Evolutionary conservation across 2,329 filamentous ascomycete genomes (phyloP).

Genomic region (Cladophialophora chaetospira): DNA sequence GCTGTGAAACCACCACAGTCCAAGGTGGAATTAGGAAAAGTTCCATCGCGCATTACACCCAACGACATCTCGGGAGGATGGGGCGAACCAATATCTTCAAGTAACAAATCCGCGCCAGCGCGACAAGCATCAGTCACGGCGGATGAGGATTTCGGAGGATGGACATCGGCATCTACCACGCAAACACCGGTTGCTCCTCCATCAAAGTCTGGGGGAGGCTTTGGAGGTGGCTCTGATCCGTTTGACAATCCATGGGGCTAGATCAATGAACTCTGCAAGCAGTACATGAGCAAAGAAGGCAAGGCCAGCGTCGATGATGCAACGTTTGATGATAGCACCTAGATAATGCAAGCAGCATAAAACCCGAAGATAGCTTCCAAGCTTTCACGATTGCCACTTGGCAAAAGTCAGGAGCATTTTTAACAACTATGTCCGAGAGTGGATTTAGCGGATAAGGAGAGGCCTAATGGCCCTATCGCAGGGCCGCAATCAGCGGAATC

Average conservation of each 20-base stretch:
- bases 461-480: neutral
- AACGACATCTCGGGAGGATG: conserved; percentile 71
- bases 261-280: no score
- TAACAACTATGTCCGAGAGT: conserved; percentile 2
- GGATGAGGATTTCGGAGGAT: conserved; percentile 95
- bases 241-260: conserved; percentile 36
- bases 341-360: conserved; percentile 11
- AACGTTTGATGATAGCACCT: neutral
- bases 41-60: conserved; percentile 51
- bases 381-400: conserved; percentile 8
- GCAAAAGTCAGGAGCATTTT: conserved; percentile 1
- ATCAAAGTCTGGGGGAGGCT: conserved; percentile 26
- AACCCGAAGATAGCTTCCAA: no score
- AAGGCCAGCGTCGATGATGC: no score
- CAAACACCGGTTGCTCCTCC: conserved; percentile 27
- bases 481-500: neutral
- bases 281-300: no score
- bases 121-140: conserved; percentile 69
- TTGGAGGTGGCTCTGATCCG: conserved; percentile 32
- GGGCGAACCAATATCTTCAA: conserved; percentile 46
- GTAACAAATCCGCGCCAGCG: conserved; percentile 39
- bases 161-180: conserved; percentile 72
- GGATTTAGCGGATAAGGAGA: conserved; percentile 10
- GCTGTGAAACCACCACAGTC: conserved; percentile 37
- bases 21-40: conserved; percentile 39